Evolutionary conservation across 495 filamentous ascomycete species (phyloP), one percentile per base, ranked within the genome.

Genomic region (Xylaria scruposa): DNA sequence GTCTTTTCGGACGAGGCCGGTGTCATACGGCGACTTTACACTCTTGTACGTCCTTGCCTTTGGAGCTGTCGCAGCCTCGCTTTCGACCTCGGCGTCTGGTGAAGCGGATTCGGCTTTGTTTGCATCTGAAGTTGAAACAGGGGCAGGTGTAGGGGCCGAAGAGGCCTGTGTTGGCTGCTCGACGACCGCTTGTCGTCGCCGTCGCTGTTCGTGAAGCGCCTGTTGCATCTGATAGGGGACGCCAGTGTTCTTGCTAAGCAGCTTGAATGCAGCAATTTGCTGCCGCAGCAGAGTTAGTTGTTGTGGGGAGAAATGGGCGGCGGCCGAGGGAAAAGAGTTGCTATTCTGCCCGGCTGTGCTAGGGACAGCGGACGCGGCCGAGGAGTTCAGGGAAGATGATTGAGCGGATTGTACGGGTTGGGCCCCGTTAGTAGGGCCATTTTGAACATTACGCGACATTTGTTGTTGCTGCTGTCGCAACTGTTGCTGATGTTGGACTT

Each of bases 231-330:
- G 83, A n/a, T 85, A 79, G 2, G 94, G 92, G 19, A 98, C 89
- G 0, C 93, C 88, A 33, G 90, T 84, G 68, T 96, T 96, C 80
- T 93, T 96, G 13, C 91, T 89, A 1, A 97, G 84, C 73, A 90
- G 84, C 80, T 93, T 93, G 83, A 97, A 97, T 7, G 93, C 93
- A 72, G 88, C 80, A 54, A 97, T 95, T 78, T 97, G 94, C 58
- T 90, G 89, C 44, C 91, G 85, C 10, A 97, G 85, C 2, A 88
- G 88, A 36, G 84, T 82, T 47, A 97, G 81, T 74, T 97, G 94
- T 58, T 93, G 88, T 3, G 86, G 79, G 6, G 91, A 88, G 75
- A 96, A 94, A 44, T 85, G 84, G 19, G 78, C 75, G 59, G 84
- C 74, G 63, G 85, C 85, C 9, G 81, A 66, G 54, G 84, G 80